Conservation (phyloP, 2,329 filamentous ascomycete genomes). For the Myotisia sp. region DNA sequence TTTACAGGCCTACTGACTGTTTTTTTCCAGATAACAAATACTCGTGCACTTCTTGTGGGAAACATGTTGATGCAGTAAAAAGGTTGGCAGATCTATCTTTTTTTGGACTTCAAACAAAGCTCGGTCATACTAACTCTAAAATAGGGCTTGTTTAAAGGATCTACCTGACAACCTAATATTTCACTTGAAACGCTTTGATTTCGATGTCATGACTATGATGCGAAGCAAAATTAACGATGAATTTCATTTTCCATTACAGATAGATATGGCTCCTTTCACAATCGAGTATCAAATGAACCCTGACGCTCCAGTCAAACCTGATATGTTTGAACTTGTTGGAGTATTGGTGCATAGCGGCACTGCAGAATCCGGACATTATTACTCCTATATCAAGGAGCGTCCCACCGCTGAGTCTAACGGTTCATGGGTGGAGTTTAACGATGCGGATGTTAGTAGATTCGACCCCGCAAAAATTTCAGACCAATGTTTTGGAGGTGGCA, state of each 20-base stretch:
- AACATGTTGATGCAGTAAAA: slow-evolving; percentile 85
- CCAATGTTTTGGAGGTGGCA: slow-evolving; percentile 69
- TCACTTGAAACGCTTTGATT: slow-evolving; percentile 56
- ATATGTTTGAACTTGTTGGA: slow-evolving; percentile 87
- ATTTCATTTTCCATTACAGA: slow-evolving; percentile 69
- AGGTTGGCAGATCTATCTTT: slow-evolving; percentile 36
- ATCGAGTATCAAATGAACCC: slow-evolving; percentile 65
- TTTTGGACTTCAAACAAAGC: background rate
- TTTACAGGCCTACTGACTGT: slow-evolving; percentile 13
- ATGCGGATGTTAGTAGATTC: slow-evolving; percentile 65
- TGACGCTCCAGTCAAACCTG: slow-evolving; percentile 42
- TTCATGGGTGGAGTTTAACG: slow-evolving; percentile 86
- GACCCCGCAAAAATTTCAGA: slow-evolving; percentile 58
- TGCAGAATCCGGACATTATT: slow-evolving; percentile 91
- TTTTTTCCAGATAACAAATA: slow-evolving; percentile 70
- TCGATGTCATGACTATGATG: slow-evolving; percentile 49
- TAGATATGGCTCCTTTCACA: slow-evolving; percentile 83
- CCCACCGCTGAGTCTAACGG: slow-evolving; percentile 37
- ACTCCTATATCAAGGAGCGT: slow-evolving; percentile 81
- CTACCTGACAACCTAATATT: slow-evolving; percentile 91
- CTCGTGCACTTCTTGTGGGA: slow-evolving; percentile 80
- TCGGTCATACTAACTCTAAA: slow-evolving; percentile 11
- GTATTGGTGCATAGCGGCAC: slow-evolving; percentile 87
- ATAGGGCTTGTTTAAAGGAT: slow-evolving; percentile 74
- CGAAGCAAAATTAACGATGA: slow-evolving; percentile 90